phyloP scores from a whole-genome alignment of 441 rosid species.

The Pelargonium australe region DNA sequence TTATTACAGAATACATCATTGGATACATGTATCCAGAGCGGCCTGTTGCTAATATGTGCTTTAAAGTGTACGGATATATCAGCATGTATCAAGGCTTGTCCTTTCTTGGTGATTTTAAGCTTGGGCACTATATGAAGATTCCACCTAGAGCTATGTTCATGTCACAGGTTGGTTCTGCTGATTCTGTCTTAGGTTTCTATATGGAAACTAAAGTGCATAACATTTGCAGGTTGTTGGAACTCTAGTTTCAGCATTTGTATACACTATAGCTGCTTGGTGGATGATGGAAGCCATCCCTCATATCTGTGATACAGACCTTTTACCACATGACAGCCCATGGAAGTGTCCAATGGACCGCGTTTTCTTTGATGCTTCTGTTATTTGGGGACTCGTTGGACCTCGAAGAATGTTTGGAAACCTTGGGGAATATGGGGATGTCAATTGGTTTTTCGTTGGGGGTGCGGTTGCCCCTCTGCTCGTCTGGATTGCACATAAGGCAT shows the following conservation, averaged over 20 bases:
- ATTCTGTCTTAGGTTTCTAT: background rate
- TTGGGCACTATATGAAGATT: slow-evolving; percentile 93
- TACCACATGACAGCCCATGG: slow-evolving; percentile 72
- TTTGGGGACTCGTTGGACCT: slow-evolving; percentile 87
- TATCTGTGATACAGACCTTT: slow-evolving; percentile 65
- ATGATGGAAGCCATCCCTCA: slow-evolving; percentile 48
- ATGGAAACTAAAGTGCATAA: slow-evolving; percentile 6
- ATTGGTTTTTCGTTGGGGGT: slow-evolving; percentile 79
- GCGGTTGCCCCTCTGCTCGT: slow-evolving; percentile 61
- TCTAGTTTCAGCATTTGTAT: slow-evolving; percentile 66
- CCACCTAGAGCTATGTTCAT: slow-evolving; percentile 67
- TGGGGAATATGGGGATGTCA: slow-evolving; percentile 59
- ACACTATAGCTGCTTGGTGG: slow-evolving; percentile 80
- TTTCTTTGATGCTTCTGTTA: slow-evolving; percentile 81
- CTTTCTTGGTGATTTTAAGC: slow-evolving; percentile 77
- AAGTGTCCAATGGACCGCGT: slow-evolving; percentile 74
- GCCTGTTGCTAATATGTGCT: slow-evolving; percentile 83
- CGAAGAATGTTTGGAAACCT: slow-evolving; percentile 56
- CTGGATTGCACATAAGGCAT: slow-evolving; percentile 59
- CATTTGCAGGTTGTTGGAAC: slow-evolving; percentile 63
- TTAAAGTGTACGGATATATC: slow-evolving; percentile 72
- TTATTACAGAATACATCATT: slow-evolving; percentile 77
- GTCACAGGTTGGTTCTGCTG: slow-evolving; percentile 34
- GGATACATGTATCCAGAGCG: slow-evolving; percentile 72
- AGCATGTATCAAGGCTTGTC: slow-evolving; percentile 80